Evolutionary conservation across 1,139 yeast species (phyloP), one percentile per base, ranked within the genome.

Genomic region (Geotrichum klebahnii): DNA sequence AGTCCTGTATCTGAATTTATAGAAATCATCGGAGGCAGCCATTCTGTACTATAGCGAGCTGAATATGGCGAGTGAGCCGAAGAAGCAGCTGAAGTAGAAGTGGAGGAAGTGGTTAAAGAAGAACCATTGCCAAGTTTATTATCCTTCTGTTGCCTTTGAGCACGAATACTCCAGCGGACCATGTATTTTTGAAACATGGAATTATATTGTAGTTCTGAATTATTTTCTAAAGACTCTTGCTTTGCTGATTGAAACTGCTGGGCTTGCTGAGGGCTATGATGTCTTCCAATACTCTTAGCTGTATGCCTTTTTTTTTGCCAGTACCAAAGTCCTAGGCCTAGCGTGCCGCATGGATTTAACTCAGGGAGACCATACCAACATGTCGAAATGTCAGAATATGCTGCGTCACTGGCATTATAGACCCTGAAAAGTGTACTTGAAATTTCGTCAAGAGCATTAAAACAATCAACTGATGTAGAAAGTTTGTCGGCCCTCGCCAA

Each of bases 251-350:
- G 31, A 22, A 17, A 17, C 17, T 12, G 35, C 32, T 10, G 17
- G 22, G 35, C 29, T 32, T 37, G 31, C 48, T 36, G 37, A n/a
- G n/a, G n/a, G n/a, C n/a, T n/a, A n/a, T n/a, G n/a, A n/a, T n/a
- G n/a, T n/a, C n/a, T n/a, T n/a, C 17, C 19, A 19, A 38, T 37
- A 8, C 10, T 10, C 24, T 37, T 23, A 9, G n/a, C 41, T 8
- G 50, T 34, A 26, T 38, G 12, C 17, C 44, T 22, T 33, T 43
- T 19, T 44, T 51, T 46, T 3, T 59, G 55, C 66, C 66, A 61
- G 53, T 67, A 68, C 59, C 60, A 54, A 10, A 67, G 52, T 0
- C 67, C 67, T 2, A 64, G 53, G 4, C 72, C 72, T n/a, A 68
- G 52, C 22, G 49, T 52, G 36, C 59, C 52, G 5, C 50, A 51